Percentiles rank a stretch among this genome's conserved stretches.
These are phyloP conservation scores for Debaryomycetaceae sp. DNA, from an alignment of 1,139 yeast species.

Conservation along the genomic window DNA sequence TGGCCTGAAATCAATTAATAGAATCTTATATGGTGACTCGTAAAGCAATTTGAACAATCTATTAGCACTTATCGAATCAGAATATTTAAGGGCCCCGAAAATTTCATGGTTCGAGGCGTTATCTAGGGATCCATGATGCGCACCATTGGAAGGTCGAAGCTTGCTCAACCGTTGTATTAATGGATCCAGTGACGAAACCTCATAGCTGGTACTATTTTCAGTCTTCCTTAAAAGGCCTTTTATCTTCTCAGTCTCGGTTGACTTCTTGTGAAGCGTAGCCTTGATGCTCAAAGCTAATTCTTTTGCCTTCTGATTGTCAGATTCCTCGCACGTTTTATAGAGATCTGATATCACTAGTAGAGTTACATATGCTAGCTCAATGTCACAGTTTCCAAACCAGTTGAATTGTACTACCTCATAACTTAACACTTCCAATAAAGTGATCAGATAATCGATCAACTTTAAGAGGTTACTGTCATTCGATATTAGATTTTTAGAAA, in stretches of 20 bases:
- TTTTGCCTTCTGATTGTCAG: constrained; percentile 12
- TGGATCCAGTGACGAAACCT: constrained; percentile 7
- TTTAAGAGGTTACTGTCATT: constrained; percentile 11
- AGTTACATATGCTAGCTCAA: constrained; percentile 33
- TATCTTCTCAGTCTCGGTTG: constrained; percentile 8
- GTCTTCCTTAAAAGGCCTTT: neutral
- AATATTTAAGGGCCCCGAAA: constrained; percentile 12
- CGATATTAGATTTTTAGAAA: constrained; percentile 6
- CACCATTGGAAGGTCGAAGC: neutral
- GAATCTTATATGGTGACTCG: constrained; percentile 20
- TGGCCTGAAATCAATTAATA: constrained; percentile 66
- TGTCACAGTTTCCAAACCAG: constrained; percentile 35
- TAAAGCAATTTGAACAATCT: constrained; percentile 19
- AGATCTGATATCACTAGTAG: constrained; percentile 17
- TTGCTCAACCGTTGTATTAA: constrained; percentile 8
- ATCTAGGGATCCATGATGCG: neutral
- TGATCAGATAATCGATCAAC: constrained; percentile 25
- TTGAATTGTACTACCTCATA: constrained; percentile 27
- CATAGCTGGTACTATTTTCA: neutral
- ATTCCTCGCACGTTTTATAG: constrained; percentile 12
- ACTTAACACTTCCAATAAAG: constrained; percentile 33
- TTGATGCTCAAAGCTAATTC: constrained; percentile 21
- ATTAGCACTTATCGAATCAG: constrained; percentile 24
- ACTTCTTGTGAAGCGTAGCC: constrained; percentile 20
- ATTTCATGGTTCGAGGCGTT: neutral